Conservation (phyloP, 1,139 yeast species). For the Saccharomyces pastorianus region DNA sequence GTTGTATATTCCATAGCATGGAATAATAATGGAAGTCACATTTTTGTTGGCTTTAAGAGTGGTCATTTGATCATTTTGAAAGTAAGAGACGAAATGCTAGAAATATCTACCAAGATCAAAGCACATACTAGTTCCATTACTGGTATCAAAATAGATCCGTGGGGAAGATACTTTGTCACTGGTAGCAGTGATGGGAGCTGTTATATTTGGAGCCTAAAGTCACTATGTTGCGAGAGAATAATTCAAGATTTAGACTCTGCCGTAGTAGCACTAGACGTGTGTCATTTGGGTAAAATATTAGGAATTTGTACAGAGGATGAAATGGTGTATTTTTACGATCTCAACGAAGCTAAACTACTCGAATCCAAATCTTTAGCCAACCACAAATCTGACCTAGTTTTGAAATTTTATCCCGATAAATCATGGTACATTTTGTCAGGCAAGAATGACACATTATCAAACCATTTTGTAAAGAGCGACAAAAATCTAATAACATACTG, state of each 20-base stretch:
- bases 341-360: conserved; percentile 24
- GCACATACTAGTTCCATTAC: conserved; percentile 52
- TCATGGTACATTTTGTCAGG: conserved; percentile 19
- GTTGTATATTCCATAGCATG: conserved; percentile 23
- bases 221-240: conserved; percentile 39
- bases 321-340: conserved; percentile 37
- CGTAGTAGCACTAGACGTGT: conserved; percentile 38
- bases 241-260: conserved; percentile 46
- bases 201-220: conserved; percentile 48
- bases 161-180: conserved; percentile 46
- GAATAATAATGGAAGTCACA: conserved; percentile 29
- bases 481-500: conserved; percentile 13
- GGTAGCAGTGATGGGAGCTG: conserved; percentile 69
- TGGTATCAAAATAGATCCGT: conserved; percentile 47
- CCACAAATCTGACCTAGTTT: conserved; percentile 11
- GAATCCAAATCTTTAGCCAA: conserved; percentile 4
- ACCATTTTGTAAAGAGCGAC: conserved; percentile 7
- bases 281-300: conserved; percentile 40
- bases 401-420: conserved; percentile 23
- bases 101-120: conserved; percentile 28
- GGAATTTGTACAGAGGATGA: conserved; percentile 42
- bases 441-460: conserved; percentile 16
- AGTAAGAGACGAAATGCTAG: conserved; percentile 7
- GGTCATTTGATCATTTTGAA: conserved; percentile 29
- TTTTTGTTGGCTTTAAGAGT: conserved; percentile 28